Conservation (phyloP, 2,329 filamentous ascomycete species). For the Dactylellina drechsleri region DNA sequence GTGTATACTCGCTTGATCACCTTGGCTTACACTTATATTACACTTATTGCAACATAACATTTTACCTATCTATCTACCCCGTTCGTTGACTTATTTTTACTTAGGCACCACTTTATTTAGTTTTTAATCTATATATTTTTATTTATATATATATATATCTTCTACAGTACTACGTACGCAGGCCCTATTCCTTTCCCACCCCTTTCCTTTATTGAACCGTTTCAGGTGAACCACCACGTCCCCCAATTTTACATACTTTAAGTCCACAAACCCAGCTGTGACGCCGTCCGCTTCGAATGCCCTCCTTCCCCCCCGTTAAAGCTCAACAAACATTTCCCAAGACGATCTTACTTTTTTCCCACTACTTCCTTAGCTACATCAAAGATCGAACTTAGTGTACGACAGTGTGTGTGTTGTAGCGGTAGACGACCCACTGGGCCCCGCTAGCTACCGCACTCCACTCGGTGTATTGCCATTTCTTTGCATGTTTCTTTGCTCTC, state of each 20-base stretch:
- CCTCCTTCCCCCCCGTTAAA: not conserved
- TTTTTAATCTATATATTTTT: too few relatives aligned
- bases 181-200: not conserved
- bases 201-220: constrained; percentile 5
- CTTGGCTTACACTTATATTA: too few relatives aligned
- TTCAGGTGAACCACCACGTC: not conserved
- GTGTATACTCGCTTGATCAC: too few relatives aligned
- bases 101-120: not conserved
- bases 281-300: not conserved
- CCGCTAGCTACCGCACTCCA: not conserved
- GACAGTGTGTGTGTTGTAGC: not conserved
- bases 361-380: too few relatives aligned
- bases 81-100: not conserved
- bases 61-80: too few relatives aligned
- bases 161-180: not conserved
- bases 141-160: too few relatives aligned
- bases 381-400: too few relatives aligned
- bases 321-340: too few relatives aligned
- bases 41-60: too few relatives aligned
- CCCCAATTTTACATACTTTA: not conserved
- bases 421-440: too few relatives aligned
- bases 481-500: not conserved
- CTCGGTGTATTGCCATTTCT: not conserved
- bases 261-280: not conserved
- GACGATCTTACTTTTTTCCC: too few relatives aligned